Evolutionary conservation across 1,284 basidiomycete genomes (phyloP).

Genomic region (Apiotrichum brassicae): DNA sequence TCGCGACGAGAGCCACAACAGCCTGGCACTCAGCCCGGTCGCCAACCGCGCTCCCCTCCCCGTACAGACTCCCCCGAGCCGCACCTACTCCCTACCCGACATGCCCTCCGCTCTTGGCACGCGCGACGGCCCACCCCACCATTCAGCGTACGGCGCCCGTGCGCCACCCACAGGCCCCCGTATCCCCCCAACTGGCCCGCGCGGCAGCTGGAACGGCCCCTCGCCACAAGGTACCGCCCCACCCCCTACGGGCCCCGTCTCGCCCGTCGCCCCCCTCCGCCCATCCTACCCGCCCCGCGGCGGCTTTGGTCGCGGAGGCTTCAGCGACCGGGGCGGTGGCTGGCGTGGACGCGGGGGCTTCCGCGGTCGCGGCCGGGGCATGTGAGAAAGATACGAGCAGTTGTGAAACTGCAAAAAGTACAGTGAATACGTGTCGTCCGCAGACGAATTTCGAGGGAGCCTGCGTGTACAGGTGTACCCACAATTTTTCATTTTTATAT

Average conservation of each 20-base stretch:
- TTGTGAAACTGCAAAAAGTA: no score
- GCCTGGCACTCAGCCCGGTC: slow-evolving; percentile 4
- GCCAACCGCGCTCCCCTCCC: slow-evolving; percentile 5
- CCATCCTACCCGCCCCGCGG: slow-evolving; percentile 8
- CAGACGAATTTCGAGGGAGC: no score
- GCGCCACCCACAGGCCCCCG: slow-evolving; percentile 16
- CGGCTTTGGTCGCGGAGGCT: slow-evolving; percentile 11
- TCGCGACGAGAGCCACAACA: slow-evolving; percentile 5
- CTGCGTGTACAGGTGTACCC: no score
- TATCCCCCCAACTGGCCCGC: slow-evolving; percentile 15
- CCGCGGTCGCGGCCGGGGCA: slow-evolving; percentile 16
- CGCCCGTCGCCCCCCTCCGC: slow-evolving; percentile 11
- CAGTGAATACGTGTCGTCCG: no score
- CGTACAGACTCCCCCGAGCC: slow-evolving; percentile 11
- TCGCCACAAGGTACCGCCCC: not conserved
- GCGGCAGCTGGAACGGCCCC: slow-evolving; percentile 9
- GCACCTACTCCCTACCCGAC: slow-evolving; percentile 9
- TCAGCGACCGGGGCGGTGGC: slow-evolving; percentile 11
- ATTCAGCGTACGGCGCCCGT: slow-evolving; percentile 4
- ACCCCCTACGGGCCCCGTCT: slow-evolving; percentile 9
- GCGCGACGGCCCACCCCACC: slow-evolving; percentile 16
- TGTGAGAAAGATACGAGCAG: slow-evolving; percentile 9
- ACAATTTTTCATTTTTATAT: no score
- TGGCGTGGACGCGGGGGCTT: slow-evolving; percentile 10
- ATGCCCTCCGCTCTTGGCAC: slow-evolving; percentile 11